A percentile compares a stretch with the other conserved stretches of the same genome.
Conservation (phyloP, 1,284 basidiomycete species). For the Irpex sp. region DNA sequence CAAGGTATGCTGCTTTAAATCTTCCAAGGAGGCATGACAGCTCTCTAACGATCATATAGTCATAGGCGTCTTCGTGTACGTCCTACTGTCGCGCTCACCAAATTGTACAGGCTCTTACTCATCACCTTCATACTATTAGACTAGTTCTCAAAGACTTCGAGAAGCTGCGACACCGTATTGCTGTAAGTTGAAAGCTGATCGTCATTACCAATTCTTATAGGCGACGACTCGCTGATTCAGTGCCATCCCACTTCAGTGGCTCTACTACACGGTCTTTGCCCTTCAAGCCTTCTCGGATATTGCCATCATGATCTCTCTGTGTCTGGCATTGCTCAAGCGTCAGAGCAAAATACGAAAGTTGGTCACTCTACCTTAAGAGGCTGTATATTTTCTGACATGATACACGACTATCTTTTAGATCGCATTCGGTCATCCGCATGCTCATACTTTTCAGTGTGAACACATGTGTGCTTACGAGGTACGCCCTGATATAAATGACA, state of each 20-base stretch:
- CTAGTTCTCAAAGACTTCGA: background rate
- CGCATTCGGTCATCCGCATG: constrained; percentile 1
- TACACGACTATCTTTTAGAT: background rate
- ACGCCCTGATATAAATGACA: background rate
- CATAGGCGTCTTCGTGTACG: background rate
- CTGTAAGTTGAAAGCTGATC: background rate
- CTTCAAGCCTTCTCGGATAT: constrained; percentile 4
- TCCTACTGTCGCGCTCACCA: background rate
- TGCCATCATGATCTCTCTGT: background rate
- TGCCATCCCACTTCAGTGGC: background rate
- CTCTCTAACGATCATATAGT: background rate
- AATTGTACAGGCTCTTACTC: background rate
- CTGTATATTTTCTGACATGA: background rate
- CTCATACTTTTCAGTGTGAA: constrained; percentile 6
- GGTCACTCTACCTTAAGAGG: background rate
- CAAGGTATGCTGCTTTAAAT: background rate
- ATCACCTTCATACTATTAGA: background rate
- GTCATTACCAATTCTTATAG: background rate
- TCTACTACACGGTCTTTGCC: constrained; percentile 2
- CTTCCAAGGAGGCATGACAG: background rate
- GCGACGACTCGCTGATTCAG: background rate
- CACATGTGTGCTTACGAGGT: constrained; percentile 7
- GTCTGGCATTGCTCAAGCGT: background rate
- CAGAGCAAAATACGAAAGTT: background rate
- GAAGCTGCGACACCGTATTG: background rate